Evolutionary conservation across 169 alveolate genomes (phyloP), one percentile per base, ranked within the genome.

Genomic region (Plasmodium gallinaceum): DNA sequence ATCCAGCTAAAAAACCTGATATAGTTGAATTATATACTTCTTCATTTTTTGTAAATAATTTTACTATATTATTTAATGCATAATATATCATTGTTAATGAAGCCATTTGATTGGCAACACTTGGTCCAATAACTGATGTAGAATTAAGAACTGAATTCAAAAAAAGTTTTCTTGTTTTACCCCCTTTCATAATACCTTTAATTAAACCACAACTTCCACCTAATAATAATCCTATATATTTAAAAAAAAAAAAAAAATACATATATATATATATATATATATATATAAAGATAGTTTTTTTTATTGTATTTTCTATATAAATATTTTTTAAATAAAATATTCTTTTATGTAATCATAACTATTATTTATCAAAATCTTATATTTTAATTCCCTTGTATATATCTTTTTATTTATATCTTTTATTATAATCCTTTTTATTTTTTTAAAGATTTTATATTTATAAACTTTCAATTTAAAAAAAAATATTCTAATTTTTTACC

Each of bases 1-100:
- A 97, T n/a, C 98, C 98, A 3, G 98, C 88, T 43, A 92, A 73
- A n/a, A 92, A 88, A 0, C 98, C 98, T 7, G 97, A 94, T 5
- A 93, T 70, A 12, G 95, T 87, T 0, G 98, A 94, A 60, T 93
- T 89, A 43, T 74, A 75, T 43, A 54, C 43, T 68, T 96, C 98
- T 26, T 85, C 92, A 37, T 94, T 85, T 20, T 90, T 65, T 20
- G 95, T 88, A 18, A 94, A 73, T 18, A 92, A 20, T 64, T 90
- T 94, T 18, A 92, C 88, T 14, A 93, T 52, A 75, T 93, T 91
- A 76, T 96, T 94, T 45, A 95, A 72, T 16, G 93, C 97, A 75
- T 95, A 95, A 66, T 94, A 96, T 9, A 96, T 75, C 80, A 95
- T 58, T n/a, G 98, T 95, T 43, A 96, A 78, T 57, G 96, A 90